A percentile compares a stretch with the other conserved stretches of the same genome.
These are phyloP conservation scores for Serendipita sp. DNA, from an alignment of 768 basidiomycete genomes.

Conservation along the genomic window DNA sequence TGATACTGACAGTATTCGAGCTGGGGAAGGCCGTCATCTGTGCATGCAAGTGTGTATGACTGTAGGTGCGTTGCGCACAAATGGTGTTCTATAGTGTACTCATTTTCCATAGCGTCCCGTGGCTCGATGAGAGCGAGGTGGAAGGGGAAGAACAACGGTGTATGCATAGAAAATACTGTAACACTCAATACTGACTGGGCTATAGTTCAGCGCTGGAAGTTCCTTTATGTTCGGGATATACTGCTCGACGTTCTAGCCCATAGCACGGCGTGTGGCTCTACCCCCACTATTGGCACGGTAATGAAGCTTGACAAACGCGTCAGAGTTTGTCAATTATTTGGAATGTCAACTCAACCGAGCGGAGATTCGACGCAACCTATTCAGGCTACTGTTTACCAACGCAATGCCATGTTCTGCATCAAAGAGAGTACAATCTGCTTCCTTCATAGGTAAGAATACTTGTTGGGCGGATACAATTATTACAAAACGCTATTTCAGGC, in stretches of 20 bases:
- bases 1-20: neutral
- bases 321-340: neutral
- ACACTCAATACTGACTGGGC: neutral
- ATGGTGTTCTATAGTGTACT: neutral
- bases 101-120: neutral
- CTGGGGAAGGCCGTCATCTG: conserved; percentile 1
- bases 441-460: neutral
- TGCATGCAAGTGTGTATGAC: neutral
- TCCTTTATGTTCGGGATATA: neutral
- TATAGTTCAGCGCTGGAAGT: conserved; percentile 4
- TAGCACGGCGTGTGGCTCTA: neutral
- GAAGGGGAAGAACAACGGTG: neutral
- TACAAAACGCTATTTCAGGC: neutral
- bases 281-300: neutral
- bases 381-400: neutral
- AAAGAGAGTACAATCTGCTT: neutral
- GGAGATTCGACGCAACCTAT: neutral
- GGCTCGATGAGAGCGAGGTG: neutral
- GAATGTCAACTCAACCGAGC: too few relatives aligned
- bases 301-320: conserved; percentile 2
- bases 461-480: neutral
- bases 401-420: conserved; percentile 1
- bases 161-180: neutral
- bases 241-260: neutral
- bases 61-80: neutral